A percentile compares a stretch with the other conserved stretches of the same genome.
phyloP scores from a whole-genome alignment of 1,284 basidiomycete species.

The Mycena citricolor region DNA sequence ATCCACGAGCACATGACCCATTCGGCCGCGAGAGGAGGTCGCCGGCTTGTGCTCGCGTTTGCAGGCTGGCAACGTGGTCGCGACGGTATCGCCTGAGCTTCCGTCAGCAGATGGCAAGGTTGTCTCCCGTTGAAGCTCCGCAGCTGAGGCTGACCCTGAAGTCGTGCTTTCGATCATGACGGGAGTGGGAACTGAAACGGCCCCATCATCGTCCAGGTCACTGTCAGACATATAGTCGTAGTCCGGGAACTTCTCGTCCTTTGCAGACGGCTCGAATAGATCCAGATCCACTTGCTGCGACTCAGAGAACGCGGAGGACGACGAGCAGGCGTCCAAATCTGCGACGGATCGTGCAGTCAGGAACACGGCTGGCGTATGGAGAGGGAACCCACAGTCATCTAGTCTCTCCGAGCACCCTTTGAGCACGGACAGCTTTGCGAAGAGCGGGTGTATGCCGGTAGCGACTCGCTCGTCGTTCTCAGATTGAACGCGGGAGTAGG shows the following conservation, averaged over 20 bases:
- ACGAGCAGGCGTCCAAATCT: neutral
- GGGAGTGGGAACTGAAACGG: too few species aligned
- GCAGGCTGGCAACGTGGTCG: too few species aligned
- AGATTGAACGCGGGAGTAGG: constrained; percentile 8
- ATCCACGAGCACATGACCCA: constrained; percentile 1
- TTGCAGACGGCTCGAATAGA: neutral
- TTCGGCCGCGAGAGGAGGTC: neutral
- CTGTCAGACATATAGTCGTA: constrained; percentile 19
- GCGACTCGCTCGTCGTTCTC: neutral
- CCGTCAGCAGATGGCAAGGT: too few species aligned
- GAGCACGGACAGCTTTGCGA: constrained; percentile 12
- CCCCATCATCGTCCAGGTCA: constrained; percentile 12
- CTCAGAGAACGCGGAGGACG: constrained; percentile 10
- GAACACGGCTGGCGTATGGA: too few species aligned
- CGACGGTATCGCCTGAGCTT: too few species aligned
- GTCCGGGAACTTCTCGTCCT: constrained; percentile 1
- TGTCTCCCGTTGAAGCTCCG: too few species aligned
- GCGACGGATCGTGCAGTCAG: neutral
- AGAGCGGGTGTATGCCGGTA: constrained; percentile 14
- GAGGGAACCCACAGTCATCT: constrained; percentile 5
- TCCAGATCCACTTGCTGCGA: constrained; percentile 13
- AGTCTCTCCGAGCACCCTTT: constrained; percentile 6
- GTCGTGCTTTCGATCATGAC: too few species aligned
- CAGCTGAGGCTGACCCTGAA: too few species aligned
- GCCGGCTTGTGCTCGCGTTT: constrained; percentile 1